Evolutionary conservation across 1,139 yeast species (phyloP).

Genomic region (Suhomyces panamericanus): DNA sequence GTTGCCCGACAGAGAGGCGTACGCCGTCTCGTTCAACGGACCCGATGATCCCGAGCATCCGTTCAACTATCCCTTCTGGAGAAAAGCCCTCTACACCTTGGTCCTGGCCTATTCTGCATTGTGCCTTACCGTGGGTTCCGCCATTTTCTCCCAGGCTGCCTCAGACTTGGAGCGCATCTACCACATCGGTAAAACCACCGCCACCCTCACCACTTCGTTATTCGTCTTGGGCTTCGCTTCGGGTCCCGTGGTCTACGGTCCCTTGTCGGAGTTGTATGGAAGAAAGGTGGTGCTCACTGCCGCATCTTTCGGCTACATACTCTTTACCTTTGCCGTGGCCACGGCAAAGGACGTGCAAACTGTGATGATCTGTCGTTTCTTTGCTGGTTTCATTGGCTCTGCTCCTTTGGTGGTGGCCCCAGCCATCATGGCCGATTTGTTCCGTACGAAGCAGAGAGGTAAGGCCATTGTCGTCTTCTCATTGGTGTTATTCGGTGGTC

Average conservation of each 20-base stretch:
- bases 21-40: conserved; percentile 60
- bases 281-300: conserved; percentile 57
- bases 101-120: conserved; percentile 31
- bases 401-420: conserved; percentile 83
- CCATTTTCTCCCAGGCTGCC: conserved; percentile 59
- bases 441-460: conserved; percentile 61
- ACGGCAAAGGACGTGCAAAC: conserved; percentile 74
- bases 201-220: conserved; percentile 65
- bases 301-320: conserved; percentile 54
- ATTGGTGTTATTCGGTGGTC: conserved; percentile 71
- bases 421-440: conserved; percentile 79
- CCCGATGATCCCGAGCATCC: conserved; percentile 63
- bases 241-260: conserved; percentile 83
- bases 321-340: conserved; percentile 71
- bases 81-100: conserved; percentile 29
- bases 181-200: conserved; percentile 55
- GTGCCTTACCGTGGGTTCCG: conserved; percentile 60
- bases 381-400: conserved; percentile 75
- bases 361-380: conserved; percentile 68
- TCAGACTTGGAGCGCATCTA: conserved; percentile 40
- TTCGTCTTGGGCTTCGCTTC: conserved; percentile 81
- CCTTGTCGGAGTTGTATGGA: conserved; percentile 74
- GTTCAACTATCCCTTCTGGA: conserved; percentile 53
- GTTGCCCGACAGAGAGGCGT: conserved; percentile 50
- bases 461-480: conserved; percentile 66